Conservation (phyloP, 2,329 filamentous ascomycete species). For the Arachnomyces sp. region DNA sequence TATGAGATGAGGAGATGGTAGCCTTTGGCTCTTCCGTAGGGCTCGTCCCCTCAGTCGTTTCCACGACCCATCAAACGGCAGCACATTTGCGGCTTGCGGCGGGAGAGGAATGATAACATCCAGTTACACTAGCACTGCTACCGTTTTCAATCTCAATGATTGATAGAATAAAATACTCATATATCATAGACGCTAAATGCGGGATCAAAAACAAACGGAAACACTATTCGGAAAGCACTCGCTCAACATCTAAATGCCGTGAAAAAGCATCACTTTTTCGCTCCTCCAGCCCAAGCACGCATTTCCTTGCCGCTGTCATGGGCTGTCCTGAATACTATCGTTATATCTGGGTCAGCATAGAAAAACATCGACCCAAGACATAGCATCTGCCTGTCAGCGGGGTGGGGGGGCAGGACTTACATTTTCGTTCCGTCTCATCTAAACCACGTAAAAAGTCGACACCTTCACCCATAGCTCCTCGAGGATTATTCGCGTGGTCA, state of each 20-base stretch:
- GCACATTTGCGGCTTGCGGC: no score
- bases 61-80: no score
- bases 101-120: no score
- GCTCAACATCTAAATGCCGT: neutral
- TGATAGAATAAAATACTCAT: no score
- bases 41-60: no score
- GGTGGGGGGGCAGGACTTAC: slow-evolving; percentile 31
- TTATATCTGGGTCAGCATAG: slow-evolving; percentile 13
- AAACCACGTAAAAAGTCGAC: slow-evolving; percentile 79
- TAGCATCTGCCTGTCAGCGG: no score
- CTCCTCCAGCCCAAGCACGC: slow-evolving; percentile 61
- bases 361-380: slow-evolving; percentile 3
- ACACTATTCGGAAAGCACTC: neutral
- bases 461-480: slow-evolving; percentile 56
- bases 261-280: slow-evolving; percentile 39
- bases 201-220: slow-evolving; percentile 1
- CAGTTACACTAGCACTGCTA: no score
- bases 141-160: no score
- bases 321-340: slow-evolving; percentile 58
- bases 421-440: slow-evolving; percentile 76
- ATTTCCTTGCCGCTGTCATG: slow-evolving; percentile 65
- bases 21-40: no score
- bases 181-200: neutral
- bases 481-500: slow-evolving; percentile 79
- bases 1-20: no score